phyloP scores from a whole-genome alignment of 768 basidiomycete genomes.

The Russula abietina region DNA sequence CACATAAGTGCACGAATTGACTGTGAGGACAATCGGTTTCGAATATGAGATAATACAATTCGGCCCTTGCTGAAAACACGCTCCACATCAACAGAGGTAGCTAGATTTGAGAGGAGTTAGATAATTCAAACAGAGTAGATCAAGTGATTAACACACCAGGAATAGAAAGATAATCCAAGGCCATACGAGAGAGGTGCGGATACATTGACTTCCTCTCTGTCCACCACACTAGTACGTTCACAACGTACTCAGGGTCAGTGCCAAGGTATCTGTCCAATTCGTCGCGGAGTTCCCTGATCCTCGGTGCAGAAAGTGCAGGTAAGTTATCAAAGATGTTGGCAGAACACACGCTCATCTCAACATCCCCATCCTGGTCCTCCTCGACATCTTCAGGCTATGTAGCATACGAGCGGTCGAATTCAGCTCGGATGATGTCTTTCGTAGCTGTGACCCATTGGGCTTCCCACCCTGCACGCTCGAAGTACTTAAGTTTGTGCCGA shows the following conservation, averaged over 20 bases:
- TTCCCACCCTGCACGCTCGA: background rate
- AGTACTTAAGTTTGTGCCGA: background rate
- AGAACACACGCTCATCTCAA: no score
- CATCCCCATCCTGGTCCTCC: no score
- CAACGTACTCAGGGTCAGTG: background rate
- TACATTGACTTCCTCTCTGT: background rate
- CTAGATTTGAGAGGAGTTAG: background rate
- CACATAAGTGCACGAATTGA: constrained; percentile 32
- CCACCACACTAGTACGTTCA: background rate
- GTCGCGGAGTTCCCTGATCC: background rate
- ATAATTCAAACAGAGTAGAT: background rate
- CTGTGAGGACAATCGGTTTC: constrained; percentile 3
- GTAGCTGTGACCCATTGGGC: background rate
- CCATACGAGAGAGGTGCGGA: constrained; percentile 1
- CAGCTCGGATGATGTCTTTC: background rate
- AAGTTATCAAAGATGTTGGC: constrained; percentile 1
- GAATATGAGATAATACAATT: constrained; percentile 15
- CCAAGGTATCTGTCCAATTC: background rate
- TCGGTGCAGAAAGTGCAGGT: background rate
- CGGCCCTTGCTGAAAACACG: constrained; percentile 20
- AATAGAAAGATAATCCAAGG: constrained; percentile 24
- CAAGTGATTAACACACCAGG: constrained; percentile 31
- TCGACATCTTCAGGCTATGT: no score
- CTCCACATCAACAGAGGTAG: constrained; percentile 19
- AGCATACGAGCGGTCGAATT: background rate